Base-by-base conservation (phyloP, 73 alveolate species). In the Stentor roeselii region DNA sequence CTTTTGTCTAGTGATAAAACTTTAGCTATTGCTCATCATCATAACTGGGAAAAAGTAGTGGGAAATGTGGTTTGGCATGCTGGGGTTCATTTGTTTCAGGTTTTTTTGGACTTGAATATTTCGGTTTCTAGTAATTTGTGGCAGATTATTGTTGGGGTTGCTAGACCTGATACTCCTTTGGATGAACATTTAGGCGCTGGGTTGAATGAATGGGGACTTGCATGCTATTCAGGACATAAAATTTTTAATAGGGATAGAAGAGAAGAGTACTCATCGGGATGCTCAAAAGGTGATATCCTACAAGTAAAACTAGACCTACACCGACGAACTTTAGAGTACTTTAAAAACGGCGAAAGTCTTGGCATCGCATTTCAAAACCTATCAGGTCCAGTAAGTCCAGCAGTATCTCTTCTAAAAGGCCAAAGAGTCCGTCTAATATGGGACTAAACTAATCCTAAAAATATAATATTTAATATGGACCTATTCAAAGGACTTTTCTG, bases 91-190 rank as follows among this genome's bases (percentile, higher is more conserved):
- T 60, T 59, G 3, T 88, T 50, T 76, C 86, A 84, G 11, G 83
- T 88, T 11, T 59, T 41, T 27, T 60, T 88, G 3, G 93, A 88
- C 59, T 83, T 88, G 27, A 88, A 88, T 78, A 84, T 84, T 84
- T 83, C 82, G 4, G 93, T 87, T 35, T 84, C 90, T 14, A 67
- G 90, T 76, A 88, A 88, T 76, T 75, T 90, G 3, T 88, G 93
- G 90, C 87, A 88, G 76, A 88, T 88, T 0, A 84, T 88, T 3
- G 86, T 88, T 0, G 93, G 93, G n/a, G 93, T 88, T 3, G 93
- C 93, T 39, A 39, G 60, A 11, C 87, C 87, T 59, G 36, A 31
- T 38, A 59, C 87, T 1, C 59, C 74, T 30, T 39, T 88, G 3
- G 34, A 36, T 31, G 61, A 21, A 34, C 87, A 80, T 60, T 78